Evolutionary conservation across 768 basidiomycete genomes (phyloP).

Genomic region (Psilocybe azurescens): DNA sequence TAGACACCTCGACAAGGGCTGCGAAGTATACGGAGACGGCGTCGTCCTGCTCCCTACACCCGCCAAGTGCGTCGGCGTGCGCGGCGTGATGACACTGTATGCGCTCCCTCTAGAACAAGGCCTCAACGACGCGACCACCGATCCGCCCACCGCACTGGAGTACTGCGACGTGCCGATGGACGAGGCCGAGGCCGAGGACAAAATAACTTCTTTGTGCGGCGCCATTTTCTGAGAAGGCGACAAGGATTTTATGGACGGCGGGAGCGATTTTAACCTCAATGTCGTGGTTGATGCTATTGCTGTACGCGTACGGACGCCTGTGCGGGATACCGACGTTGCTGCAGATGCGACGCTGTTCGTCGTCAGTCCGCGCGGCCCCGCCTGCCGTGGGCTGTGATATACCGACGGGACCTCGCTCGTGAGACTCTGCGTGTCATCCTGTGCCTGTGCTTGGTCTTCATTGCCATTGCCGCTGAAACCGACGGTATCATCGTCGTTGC

Average conservation of each 20-base stretch:
- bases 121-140: constrained; percentile 17
- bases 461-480: no score
- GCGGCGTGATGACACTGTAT: constrained; percentile 10
- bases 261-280: constrained; percentile 32
- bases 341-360: no score
- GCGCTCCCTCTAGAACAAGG: constrained; percentile 34
- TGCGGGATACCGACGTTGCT: no score
- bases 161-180: constrained; percentile 5
- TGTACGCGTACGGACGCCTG: no score
- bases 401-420: no score
- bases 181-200: not conserved
- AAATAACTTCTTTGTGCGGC: not conserved
- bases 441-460: no score
- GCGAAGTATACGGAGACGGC: constrained; percentile 10
- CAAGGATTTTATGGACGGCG: constrained; percentile 38
- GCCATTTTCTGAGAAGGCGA: no score
- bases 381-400: no score
- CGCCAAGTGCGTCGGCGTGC: not conserved
- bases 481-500: no score
- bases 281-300: not conserved
- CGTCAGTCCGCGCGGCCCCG: no score
- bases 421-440: no score
- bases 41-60: no score
- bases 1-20: constrained; percentile 24
- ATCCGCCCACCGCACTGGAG: constrained; percentile 1